These are phyloP conservation scores for Colletotrichum sp. DNA, from an alignment of 2,329 filamentous ascomycete genomes.

Conservation along the genomic window DNA sequence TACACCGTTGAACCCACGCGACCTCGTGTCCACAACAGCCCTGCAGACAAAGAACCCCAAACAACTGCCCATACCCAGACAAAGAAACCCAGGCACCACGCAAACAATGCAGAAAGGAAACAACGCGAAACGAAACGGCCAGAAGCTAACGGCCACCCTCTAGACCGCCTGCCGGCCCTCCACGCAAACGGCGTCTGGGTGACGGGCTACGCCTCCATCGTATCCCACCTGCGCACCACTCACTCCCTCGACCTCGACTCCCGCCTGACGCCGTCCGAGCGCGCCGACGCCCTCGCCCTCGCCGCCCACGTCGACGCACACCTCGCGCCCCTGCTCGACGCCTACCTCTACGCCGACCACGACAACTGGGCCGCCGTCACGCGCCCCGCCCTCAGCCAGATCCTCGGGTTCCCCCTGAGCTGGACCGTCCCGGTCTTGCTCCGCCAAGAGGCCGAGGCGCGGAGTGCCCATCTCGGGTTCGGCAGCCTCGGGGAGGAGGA, in stretches of 20 bases:
- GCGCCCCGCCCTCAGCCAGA: conserved; percentile 77
- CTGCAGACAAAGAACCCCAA: conserved; percentile 20
- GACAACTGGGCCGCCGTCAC: conserved; percentile 84
- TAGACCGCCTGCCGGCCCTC: conserved; percentile 62
- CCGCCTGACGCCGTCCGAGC: conserved; percentile 40
- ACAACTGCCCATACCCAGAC: not conserved
- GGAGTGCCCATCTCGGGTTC: conserved; percentile 74
- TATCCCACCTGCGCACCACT: conserved; percentile 55
- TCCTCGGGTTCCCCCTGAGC: conserved; percentile 86
- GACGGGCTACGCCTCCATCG: conserved; percentile 66
- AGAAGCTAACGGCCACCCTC: not conserved
- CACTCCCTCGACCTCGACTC: conserved; percentile 41
- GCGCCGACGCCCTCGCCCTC: conserved; percentile 56
- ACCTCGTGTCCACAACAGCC: not conserved
- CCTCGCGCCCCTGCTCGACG: conserved; percentile 79
- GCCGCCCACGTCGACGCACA: conserved; percentile 75
- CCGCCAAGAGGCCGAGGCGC: conserved; percentile 71
- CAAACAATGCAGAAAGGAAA: not conserved
- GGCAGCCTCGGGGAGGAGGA: conserved; percentile 71
- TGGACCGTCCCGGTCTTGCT: conserved; percentile 82
- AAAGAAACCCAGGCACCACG: not conserved
- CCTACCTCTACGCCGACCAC: conserved; percentile 88
- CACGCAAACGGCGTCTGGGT: conserved; percentile 57
- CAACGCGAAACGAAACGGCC: not conserved
- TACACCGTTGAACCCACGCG: conserved; percentile 24